Percentiles rank a stretch among this genome's conserved stretches.
Conservation (phyloP, 768 basidiomycete species). For the Leccinum broughii region DNA sequence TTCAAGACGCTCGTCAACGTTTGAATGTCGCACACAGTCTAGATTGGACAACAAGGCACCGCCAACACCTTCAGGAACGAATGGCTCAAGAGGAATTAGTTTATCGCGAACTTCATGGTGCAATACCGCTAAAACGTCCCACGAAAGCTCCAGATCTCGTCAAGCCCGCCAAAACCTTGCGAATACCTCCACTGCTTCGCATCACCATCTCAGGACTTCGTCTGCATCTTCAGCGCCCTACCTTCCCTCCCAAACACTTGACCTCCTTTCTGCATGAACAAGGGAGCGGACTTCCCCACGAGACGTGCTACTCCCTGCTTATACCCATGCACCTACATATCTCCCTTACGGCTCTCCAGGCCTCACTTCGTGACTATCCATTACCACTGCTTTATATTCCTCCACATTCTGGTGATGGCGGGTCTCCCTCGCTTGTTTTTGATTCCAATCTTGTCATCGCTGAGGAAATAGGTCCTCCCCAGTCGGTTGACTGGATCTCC, state of each 20-base stretch:
- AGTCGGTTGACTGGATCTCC: constrained; percentile 70
- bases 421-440: constrained; percentile 55
- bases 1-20: constrained; percentile 69
- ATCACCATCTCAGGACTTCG: constrained; percentile 57
- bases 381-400: constrained; percentile 81
- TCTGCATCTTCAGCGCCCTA: constrained; percentile 57
- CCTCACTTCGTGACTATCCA: constrained; percentile 84
- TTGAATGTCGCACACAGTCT: constrained; percentile 69
- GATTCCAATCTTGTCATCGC: constrained; percentile 80
- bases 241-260: constrained; percentile 55
- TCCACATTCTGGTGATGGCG: constrained; percentile 35
- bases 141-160: constrained; percentile 47
- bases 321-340: constrained; percentile 81
- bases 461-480: constrained; percentile 75
- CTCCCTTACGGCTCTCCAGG: constrained; percentile 56
- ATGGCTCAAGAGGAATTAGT: constrained; percentile 49
- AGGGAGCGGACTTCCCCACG: constrained; percentile 66
- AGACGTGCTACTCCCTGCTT: constrained; percentile 75
- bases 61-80: constrained; percentile 47
- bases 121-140: constrained; percentile 30
- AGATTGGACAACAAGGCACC: constrained; percentile 66
- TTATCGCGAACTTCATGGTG: constrained; percentile 45
- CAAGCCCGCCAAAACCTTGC: constrained; percentile 33
- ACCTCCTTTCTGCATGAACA: constrained; percentile 64
- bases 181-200: constrained; percentile 70